These are phyloP conservation scores for Tetradesmus obliquus DNA, from an alignment of 139 green algal species.

Conservation along the genomic window DNA sequence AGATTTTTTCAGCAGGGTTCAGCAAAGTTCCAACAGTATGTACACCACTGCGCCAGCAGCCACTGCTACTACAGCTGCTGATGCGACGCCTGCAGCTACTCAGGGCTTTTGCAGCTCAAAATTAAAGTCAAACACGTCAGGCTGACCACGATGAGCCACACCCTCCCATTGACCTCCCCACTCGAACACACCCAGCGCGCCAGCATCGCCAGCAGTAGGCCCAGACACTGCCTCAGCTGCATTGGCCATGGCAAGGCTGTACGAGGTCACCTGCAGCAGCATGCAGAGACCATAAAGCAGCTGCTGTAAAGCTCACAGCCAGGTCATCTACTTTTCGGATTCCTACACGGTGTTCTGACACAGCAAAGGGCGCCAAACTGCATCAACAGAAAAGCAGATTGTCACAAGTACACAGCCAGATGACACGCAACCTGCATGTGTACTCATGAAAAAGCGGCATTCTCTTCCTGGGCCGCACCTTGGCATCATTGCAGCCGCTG, in stretches of 20 bases:
- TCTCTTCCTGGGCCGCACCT: slow-evolving; percentile 51
- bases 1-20: not conserved
- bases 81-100: not conserved
- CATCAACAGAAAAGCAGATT: not conserved
- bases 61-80: not conserved
- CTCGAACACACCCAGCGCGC: slow-evolving; percentile 53
- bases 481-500: slow-evolving; percentile 77
- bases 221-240: slow-evolving; percentile 59
- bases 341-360: not conserved
- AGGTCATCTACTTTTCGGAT: not conserved
- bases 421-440: too few species aligned
- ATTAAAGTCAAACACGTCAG: slow-evolving; percentile 53
- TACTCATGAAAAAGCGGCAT: too few species aligned
- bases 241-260: slow-evolving; percentile 57
- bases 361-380: not conserved
- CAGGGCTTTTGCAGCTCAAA: slow-evolving; percentile 68
- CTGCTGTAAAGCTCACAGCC: not conserved
- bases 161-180: slow-evolving; percentile 52
- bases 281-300: not conserved
- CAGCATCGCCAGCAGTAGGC: slow-evolving; percentile 27
- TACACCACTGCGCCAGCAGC: not conserved
- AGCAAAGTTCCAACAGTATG: not conserved
- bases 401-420: too few species aligned
- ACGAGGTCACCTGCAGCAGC: slow-evolving; percentile 55
- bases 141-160: slow-evolving; percentile 55